Conservation (phyloP, 2,329 filamentous ascomycete genomes). For the Botrytis tulipae region DNA sequence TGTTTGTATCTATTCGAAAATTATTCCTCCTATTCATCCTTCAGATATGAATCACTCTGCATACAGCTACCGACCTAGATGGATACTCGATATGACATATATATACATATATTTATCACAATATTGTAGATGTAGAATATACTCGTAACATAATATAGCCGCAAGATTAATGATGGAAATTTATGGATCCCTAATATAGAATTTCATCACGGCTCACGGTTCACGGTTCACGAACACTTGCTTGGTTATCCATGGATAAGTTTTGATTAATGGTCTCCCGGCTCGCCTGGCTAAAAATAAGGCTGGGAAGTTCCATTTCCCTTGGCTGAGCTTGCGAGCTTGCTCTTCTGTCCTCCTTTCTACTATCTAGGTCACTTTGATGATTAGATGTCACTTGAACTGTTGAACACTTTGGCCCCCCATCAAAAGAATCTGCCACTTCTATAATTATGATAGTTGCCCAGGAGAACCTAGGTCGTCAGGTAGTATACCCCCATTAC, state of each 20-base stretch:
- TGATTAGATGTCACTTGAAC: background rate
- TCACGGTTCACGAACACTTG: too few relatives aligned
- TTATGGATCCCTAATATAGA: background rate
- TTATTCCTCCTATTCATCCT: background rate
- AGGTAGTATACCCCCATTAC: background rate
- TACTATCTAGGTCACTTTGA: background rate
- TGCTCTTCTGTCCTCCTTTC: background rate
- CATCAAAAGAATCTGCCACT: background rate
- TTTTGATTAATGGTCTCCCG: background rate
- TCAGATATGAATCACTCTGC: background rate
- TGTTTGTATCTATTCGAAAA: background rate
- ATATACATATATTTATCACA: too few relatives aligned
- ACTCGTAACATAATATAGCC: background rate
- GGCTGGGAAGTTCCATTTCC: background rate
- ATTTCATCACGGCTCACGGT: background rate
- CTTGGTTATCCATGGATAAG: too few relatives aligned
- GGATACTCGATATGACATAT: too few relatives aligned
- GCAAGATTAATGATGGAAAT: background rate
- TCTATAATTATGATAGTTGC: background rate
- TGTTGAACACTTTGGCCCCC: constrained; percentile 7
- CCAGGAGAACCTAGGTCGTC: background rate
- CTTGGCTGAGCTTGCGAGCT: background rate
- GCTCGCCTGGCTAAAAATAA: background rate
- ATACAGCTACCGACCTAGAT: background rate
- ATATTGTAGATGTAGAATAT: background rate